Base-by-base conservation (phyloP, 2,329 filamentous ascomycete genomes). In the Plenodomus tracheiphilus region DNA sequence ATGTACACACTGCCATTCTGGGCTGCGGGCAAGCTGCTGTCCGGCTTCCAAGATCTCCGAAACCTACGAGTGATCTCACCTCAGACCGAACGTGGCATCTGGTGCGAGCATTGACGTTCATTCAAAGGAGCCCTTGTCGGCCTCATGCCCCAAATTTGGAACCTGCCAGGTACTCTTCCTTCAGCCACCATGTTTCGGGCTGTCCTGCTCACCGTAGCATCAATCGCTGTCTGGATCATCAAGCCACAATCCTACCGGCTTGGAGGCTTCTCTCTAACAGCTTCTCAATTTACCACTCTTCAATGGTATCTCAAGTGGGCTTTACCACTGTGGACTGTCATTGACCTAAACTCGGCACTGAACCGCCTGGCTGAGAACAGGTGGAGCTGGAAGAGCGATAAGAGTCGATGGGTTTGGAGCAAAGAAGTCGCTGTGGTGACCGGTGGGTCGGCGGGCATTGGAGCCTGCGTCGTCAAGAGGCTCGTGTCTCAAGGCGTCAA, bases 311-410 rank as follows among this genome's bases (percentile, higher is more conserved):
- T 72, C 42, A 68, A 65, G 46, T 70, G 61, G 62, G 39, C 54
- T 15, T 41, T 68, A 36, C 61, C 58, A 1, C 18, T 64, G 16
- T 61, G 53, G 43, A 50, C 68, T 11, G 18, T 65, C 17, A 32
- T 53, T 13, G 63, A 69, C 35, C 35, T 58, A 20, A 71, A 72
- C 42, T 55, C 56, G 6, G 17, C 54, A 9, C 51, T 71, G 13
- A 71, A 64, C 46, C 51, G 52, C 17, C 68, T 63, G 62, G 69
- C 70, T 5, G 59, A 65, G 41, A 70, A 76, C 59, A 71, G 72
- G 49, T 78, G 74, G 71, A 51, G 65, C 7, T 66, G 72, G 53
- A 63, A 46, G 16, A 56, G 60, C 35, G 64, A 69, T 41, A 62
- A 59, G 41, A 59, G 46, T 21, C 39, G 36, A 2, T 72, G 70